A percentile compares a stretch with the other conserved stretches of the same genome.
Conservation (phyloP, 768 basidiomycete species). For the Baorangia bicolor region DNA sequence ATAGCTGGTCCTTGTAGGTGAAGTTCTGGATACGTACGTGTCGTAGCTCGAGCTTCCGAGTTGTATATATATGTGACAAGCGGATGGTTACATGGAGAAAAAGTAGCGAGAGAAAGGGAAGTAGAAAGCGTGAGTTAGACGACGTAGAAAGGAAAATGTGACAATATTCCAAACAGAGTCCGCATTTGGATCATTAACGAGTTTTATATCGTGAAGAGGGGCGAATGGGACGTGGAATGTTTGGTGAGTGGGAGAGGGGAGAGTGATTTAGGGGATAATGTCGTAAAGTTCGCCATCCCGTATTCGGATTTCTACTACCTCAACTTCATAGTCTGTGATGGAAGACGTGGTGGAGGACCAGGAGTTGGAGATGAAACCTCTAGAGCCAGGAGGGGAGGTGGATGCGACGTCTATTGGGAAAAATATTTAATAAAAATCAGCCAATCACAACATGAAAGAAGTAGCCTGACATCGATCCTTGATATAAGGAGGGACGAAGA, state of each 20-base stretch:
- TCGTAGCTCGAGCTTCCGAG: slow-evolving; percentile 1
- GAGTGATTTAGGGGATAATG: slow-evolving; percentile 56
- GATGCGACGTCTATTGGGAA: slow-evolving; percentile 66
- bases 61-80: slow-evolving; percentile 3
- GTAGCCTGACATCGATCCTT: slow-evolving; percentile 79
- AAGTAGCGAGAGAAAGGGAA: background rate
- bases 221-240: background rate
- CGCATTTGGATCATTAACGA: slow-evolving; percentile 13
- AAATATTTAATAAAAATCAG: slow-evolving; percentile 2
- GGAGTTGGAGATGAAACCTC: slow-evolving; percentile 64
- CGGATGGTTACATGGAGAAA: background rate
- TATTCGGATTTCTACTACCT: slow-evolving; percentile 86
- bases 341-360: slow-evolving; percentile 66
- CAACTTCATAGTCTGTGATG: slow-evolving; percentile 76
- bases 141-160: background rate
- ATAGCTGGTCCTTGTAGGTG: background rate
- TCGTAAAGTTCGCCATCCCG: slow-evolving; percentile 73
- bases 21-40: slow-evolving; percentile 6
- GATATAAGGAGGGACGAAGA: slow-evolving; percentile 86
- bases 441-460: slow-evolving; percentile 14
- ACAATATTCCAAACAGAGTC: slow-evolving; percentile 14
- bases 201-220: slow-evolving; percentile 3
- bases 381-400: slow-evolving; percentile 74
- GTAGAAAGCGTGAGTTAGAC: slow-evolving; percentile 13
- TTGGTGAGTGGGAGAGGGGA: background rate